A percentile compares a stretch with the other conserved stretches of the same genome.
phyloP scores from a whole-genome alignment of 495 filamentous ascomycete genomes.

The Aspergillus cristatus region DNA sequence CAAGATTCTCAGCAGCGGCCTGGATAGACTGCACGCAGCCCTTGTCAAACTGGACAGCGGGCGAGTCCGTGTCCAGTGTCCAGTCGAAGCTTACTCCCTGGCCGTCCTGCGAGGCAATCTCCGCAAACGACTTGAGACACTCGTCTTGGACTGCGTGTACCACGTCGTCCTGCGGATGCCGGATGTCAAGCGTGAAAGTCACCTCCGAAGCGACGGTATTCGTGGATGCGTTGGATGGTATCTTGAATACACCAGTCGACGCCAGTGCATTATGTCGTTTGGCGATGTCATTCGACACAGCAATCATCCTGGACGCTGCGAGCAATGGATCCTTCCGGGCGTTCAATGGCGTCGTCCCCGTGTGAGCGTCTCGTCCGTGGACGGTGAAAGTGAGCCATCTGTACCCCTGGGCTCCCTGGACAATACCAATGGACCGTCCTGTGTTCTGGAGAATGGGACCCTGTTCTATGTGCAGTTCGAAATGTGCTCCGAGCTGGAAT shows the following conservation, averaged over 20 bases:
- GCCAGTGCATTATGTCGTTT: slow-evolving; percentile 43
- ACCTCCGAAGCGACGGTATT: slow-evolving; percentile 64
- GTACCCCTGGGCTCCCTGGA: slow-evolving; percentile 53
- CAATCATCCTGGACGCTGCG: slow-evolving; percentile 54
- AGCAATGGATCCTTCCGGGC: slow-evolving; percentile 50
- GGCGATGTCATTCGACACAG: slow-evolving; percentile 52
- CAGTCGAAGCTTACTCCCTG: slow-evolving; percentile 38
- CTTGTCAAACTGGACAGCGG: slow-evolving; percentile 54
- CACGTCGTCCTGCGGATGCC: slow-evolving; percentile 47
- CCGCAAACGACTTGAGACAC: slow-evolving; percentile 34
- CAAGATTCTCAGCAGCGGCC: slow-evolving; percentile 42
- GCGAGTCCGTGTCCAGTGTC: slow-evolving; percentile 48
- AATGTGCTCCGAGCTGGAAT: slow-evolving; percentile 55
- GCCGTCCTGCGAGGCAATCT: slow-evolving; percentile 41
- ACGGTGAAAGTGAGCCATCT: slow-evolving; percentile 57
- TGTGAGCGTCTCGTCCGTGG: slow-evolving; percentile 56
- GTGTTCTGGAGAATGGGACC: slow-evolving; percentile 55
- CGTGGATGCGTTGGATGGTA: slow-evolving; percentile 47
- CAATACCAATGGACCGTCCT: slow-evolving; percentile 52
- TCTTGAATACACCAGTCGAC: slow-evolving; percentile 57
- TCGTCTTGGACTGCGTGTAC: slow-evolving; percentile 43
- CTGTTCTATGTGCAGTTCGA: slow-evolving; percentile 77
- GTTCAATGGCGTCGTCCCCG: slow-evolving; percentile 58
- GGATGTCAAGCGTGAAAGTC: slow-evolving; percentile 60
- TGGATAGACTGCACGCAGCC: slow-evolving; percentile 53